Base-by-base conservation (phyloP, 2,329 filamentous ascomycete genomes). In the Pseudophaeomoniella oleicola region DNA sequence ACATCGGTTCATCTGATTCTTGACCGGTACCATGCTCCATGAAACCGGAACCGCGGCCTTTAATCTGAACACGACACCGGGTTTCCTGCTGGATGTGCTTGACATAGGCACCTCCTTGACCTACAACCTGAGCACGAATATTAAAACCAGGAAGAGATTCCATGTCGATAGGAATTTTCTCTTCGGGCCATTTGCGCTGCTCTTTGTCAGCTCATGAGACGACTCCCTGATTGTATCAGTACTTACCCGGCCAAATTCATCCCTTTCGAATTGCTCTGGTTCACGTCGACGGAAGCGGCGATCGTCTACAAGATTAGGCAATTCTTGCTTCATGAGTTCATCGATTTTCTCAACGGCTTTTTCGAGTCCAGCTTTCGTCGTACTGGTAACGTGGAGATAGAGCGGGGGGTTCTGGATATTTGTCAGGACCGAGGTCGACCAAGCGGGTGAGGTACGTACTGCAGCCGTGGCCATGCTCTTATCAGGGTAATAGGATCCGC, bases 81-180 rank as follows among this genome's bases (percentile, higher is more conserved):
- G 90, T 96, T 59, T 94, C 86, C 54, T 87, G 78, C 60, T 96
- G 90, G 46, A 98, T 96, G 54, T 94, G 88, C 61, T 98, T 98
- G 42, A 98, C 90, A 54, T 96, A 94, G 31, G 84, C 81, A 41
- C 90, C 90, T 19, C 86, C 86, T 48, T 88, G 82, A 35, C 90
- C 90, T 37, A 98, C 90, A 33, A 98, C 88, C 55, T 96, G 87
- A 36, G 90, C 90, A 44, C 90, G 81, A 34, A 98, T 67, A 53
- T 98, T 98, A 63, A 98, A 98, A 14, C 90, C 90, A 16, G 79
- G 84, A 37, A 96, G 75, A 0, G 88, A 83, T 48, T 96, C 90
- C 39, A 98, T 75, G 43, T 78, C 76, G 48, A 98, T 87, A 2
- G 85, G 79, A 35, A 98, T 93, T 50, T 82, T 85, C 62, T 94